These are phyloP conservation scores for Diutina sp. DNA, from an alignment of 1,139 yeast genomes.

Conservation along the genomic window DNA sequence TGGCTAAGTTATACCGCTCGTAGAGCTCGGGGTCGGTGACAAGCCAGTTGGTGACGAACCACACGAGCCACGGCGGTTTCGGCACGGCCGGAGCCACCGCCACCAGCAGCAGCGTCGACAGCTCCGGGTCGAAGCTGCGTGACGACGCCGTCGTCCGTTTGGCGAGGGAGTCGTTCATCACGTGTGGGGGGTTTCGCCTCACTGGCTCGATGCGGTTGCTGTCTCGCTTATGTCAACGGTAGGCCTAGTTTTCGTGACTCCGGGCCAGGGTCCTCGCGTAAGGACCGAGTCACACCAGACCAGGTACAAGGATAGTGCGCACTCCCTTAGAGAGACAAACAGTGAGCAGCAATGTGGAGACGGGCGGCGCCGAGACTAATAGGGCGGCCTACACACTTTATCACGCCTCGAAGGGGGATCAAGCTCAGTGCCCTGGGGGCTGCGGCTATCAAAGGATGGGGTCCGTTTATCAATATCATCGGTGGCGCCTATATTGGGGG, in stretches of 20 bases:
- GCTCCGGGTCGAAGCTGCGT: background rate
- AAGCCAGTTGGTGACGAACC: conserved; percentile 28
- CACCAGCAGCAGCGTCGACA: background rate
- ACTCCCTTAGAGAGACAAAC: background rate
- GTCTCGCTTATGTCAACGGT: conserved; percentile 2
- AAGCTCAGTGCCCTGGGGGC: background rate
- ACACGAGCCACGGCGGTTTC: background rate
- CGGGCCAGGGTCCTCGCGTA: background rate
- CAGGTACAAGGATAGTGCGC: too few species aligned
- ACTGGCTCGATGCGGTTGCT: background rate
- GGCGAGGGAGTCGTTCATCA: background rate
- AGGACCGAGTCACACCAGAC: background rate
- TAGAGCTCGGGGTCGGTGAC: conserved; percentile 25
- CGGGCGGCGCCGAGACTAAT: background rate
- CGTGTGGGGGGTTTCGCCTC: background rate
- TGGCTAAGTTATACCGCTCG: conserved; percentile 5
- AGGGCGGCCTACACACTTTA: background rate
- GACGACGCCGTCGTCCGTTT: conserved; percentile 1
- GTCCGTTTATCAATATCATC: conserved; percentile 20
- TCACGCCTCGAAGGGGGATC: background rate
- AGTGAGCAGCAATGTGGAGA: background rate
- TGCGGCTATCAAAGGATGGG: conserved; percentile 17
- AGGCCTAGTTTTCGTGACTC: background rate
- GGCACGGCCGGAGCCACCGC: background rate
- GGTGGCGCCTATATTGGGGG: conserved; percentile 36